A percentile compares a stretch with the other conserved stretches of the same genome.
Conservation (phyloP, 1,284 basidiomycete species). For the Cryptococcus jaspeensis region DNA sequence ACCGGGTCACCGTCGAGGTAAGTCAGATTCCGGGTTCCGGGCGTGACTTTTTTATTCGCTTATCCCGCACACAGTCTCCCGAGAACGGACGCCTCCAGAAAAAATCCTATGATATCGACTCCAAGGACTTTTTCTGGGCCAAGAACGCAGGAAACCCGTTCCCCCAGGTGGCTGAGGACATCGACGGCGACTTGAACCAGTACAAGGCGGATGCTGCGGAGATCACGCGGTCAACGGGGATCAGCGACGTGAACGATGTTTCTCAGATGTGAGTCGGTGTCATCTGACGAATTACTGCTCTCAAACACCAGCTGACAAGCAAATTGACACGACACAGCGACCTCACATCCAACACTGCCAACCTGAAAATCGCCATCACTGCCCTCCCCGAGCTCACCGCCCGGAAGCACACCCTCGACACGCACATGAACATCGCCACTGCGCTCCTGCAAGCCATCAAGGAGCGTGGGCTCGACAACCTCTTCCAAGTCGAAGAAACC, state of each 20-base stretch:
- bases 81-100: constrained; percentile 65
- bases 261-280: constrained; percentile 70
- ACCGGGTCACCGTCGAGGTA: constrained; percentile 79
- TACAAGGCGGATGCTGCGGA: constrained; percentile 98
- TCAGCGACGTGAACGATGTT: constrained; percentile 94
- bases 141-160: constrained; percentile 95
- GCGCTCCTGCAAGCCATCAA: constrained; percentile 95
- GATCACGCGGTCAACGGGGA: constrained; percentile 92
- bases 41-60: too few relatives aligned
- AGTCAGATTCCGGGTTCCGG: constrained; percentile 9
- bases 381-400: constrained; percentile 97
- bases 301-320: constrained; percentile 3
- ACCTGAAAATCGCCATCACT: constrained; percentile 96
- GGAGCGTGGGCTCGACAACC: constrained; percentile 87
- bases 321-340: constrained; percentile 63
- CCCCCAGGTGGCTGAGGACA: constrained; percentile 97
- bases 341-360: constrained; percentile 88
- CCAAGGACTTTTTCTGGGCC: constrained; percentile 99
- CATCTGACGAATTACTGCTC: neutral
- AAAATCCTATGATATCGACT: constrained; percentile 91
- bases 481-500: constrained; percentile 94
- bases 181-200: constrained; percentile 73
- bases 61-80: constrained; percentile 47
- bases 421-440: constrained; percentile 99
- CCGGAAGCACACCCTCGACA: constrained; percentile 92